These are phyloP conservation scores for Ophidiomyces ophidiicola DNA, from an alignment of 2,329 filamentous ascomycete species.

Conservation along the genomic window DNA sequence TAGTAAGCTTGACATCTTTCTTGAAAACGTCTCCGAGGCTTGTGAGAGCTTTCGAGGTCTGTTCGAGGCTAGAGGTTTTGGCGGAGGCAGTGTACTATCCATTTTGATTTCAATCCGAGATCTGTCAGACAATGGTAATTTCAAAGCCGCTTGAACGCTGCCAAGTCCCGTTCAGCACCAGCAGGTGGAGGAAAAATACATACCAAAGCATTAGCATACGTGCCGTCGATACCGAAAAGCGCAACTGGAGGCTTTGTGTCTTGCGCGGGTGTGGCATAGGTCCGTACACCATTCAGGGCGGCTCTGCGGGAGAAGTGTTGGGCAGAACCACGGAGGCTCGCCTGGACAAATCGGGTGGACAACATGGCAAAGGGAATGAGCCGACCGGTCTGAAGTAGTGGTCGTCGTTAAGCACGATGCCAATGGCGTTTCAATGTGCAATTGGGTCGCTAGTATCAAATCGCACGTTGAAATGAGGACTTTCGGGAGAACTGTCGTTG, in stretches of 20 bases:
- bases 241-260: conserved; percentile 74
- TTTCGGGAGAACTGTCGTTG: conserved; percentile 10
- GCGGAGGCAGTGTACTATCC: conserved; percentile 84
- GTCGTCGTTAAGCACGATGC: conserved; percentile 1
- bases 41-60: conserved; percentile 66
- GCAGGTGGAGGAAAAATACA: conserved; percentile 26
- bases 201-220: conserved; percentile 98
- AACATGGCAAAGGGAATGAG: conserved; percentile 36
- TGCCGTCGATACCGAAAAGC: conserved; percentile 92
- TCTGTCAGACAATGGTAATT: neutral
- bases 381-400: conserved; percentile 8
- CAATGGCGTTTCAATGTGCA: conserved; percentile 11
- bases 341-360: conserved; percentile 44
- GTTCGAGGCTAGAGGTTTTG: conserved; percentile 76
- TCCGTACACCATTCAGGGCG: conserved; percentile 45
- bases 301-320: conserved; percentile 32
- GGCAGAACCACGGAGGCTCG: conserved; percentile 44
- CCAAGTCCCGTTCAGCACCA: neutral
- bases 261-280: conserved; percentile 56
- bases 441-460: conserved; percentile 5
- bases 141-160: conserved; percentile 2
- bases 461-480: conserved; percentile 12
- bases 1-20: conserved; percentile 68
- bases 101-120: neutral
- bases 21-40: conserved; percentile 59